Conservation (phyloP, 2,329 filamentous ascomycete species). For the Torrubiella hemipterigena region DNA sequence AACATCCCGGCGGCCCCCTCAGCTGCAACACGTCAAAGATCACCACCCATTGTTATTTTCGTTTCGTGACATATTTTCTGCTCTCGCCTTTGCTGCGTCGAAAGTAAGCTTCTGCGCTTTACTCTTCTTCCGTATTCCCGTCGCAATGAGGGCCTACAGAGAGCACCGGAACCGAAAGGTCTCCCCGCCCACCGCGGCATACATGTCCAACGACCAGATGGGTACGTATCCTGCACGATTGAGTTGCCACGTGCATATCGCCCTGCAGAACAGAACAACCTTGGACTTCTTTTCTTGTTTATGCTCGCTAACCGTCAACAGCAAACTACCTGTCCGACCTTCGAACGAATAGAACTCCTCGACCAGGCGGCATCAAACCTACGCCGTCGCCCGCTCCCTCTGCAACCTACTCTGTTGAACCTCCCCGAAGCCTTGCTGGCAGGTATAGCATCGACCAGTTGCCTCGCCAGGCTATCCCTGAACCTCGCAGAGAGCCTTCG, state of each 20-base stretch:
- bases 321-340: conserved; percentile 61
- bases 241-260: no score
- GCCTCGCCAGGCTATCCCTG: conserved; percentile 15
- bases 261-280: no score
- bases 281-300: conserved; percentile 3
- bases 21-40: no score
- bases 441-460: conserved; percentile 19
- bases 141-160: conserved; percentile 17
- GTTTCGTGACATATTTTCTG: no score
- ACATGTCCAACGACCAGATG: conserved; percentile 58
- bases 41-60: no score
- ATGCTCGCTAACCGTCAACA: conserved; percentile 21
- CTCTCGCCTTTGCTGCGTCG: not conserved
- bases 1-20: no score
- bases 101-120: not conserved
- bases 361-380: conserved; percentile 62
- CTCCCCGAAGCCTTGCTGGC: conserved; percentile 16
- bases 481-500: conserved; percentile 15
- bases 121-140: no score
- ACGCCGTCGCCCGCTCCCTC: conserved; percentile 33
- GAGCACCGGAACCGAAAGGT: conserved; percentile 36
- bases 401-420: no score
- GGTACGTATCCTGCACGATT: conserved; percentile 28
- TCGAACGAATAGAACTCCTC: conserved; percentile 52
- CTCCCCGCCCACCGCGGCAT: conserved; percentile 48